phyloP scores from a whole-genome alignment of 257 asterid genomes.

The Nicotiana knightiana region DNA sequence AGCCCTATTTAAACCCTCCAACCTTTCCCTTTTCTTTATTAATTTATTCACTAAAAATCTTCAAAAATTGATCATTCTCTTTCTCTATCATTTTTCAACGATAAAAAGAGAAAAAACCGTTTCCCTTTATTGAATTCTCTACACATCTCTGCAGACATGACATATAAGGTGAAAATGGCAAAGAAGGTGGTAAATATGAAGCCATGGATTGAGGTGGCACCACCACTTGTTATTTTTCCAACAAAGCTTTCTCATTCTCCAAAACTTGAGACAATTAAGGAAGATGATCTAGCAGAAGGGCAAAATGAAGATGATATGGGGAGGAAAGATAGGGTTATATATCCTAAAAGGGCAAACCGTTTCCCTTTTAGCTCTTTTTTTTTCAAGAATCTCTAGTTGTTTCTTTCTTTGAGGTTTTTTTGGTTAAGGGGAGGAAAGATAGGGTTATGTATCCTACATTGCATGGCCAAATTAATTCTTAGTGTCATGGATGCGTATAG shows the following conservation, averaged over 20 bases:
- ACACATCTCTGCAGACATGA: not conserved
- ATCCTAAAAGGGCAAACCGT: too few relatives aligned
- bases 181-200: slow-evolving; percentile 19
- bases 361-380: not conserved
- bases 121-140: not conserved
- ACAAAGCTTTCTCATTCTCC: slow-evolving; percentile 37
- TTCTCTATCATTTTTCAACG: too few relatives aligned
- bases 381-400: not conserved
- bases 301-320: slow-evolving; percentile 4
- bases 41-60: not conserved
- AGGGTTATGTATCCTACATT: too few relatives aligned
- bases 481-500: too few relatives aligned
- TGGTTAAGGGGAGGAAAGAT: too few relatives aligned
- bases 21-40: not conserved
- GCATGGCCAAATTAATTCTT: too few relatives aligned
- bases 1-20: slow-evolving; percentile 24
- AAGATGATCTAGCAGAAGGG: slow-evolving; percentile 32
- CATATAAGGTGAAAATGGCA: slow-evolving; percentile 20
- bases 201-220: slow-evolving; percentile 43
- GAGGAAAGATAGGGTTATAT: too few relatives aligned
- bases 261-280: slow-evolving; percentile 43
- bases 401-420: too few relatives aligned
- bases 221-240: slow-evolving; percentile 29
- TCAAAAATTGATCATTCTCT: too few relatives aligned
- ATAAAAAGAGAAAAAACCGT: not conserved